A percentile compares a stretch with the other conserved stretches of the same genome.
These are phyloP conservation scores for Curvularia spicifera DNA, from an alignment of 2,329 filamentous ascomycete species.

Conservation along the genomic window DNA sequence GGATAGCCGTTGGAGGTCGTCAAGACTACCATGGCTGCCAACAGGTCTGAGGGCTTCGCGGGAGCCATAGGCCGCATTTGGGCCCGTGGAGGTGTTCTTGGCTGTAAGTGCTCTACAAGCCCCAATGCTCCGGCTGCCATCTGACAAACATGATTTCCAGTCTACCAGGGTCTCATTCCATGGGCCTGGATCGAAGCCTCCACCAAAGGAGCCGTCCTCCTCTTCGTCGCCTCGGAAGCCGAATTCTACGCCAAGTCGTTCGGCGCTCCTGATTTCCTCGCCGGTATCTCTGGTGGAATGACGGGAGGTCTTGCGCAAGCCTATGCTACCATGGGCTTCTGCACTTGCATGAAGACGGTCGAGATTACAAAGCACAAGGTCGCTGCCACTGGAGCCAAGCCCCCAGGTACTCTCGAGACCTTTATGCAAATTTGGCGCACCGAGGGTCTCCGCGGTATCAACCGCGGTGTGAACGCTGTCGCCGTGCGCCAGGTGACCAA, in stretches of 20 bases:
- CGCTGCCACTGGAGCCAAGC: conserved; percentile 79
- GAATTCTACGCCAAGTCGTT: conserved; percentile 88
- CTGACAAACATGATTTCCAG: conserved; percentile 56
- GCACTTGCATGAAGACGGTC: conserved; percentile 99
- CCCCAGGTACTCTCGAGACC: conserved; percentile 88
- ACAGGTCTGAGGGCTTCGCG: conserved; percentile 86
- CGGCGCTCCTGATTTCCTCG: conserved; percentile 84
- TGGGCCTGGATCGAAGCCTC: conserved; percentile 98
- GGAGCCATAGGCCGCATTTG: conserved; percentile 86
- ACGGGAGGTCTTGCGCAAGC: conserved; percentile 94
- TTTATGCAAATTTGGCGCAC: conserved; percentile 97
- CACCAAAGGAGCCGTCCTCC: conserved; percentile 97
- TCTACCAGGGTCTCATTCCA: conserved; percentile 99
- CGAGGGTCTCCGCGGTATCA: conserved; percentile 94
- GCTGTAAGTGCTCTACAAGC: conserved; percentile 72
- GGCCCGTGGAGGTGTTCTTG: conserved; percentile 88
- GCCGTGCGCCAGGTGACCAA: conserved; percentile 99
- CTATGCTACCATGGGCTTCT: conserved; percentile 99
- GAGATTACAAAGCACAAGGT: conserved; percentile 99
- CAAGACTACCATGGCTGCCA: conserved; percentile 99
- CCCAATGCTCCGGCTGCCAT: conserved; percentile 47
- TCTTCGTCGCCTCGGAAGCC: conserved; percentile 98
- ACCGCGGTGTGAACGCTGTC: conserved; percentile 97
- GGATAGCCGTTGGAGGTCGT: conserved; percentile 91
- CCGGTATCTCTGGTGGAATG: conserved; percentile 91